Evolutionary conservation across 2,329 filamentous ascomycete species (phyloP).

Genomic region (Gliomastix tumulicola): DNA sequence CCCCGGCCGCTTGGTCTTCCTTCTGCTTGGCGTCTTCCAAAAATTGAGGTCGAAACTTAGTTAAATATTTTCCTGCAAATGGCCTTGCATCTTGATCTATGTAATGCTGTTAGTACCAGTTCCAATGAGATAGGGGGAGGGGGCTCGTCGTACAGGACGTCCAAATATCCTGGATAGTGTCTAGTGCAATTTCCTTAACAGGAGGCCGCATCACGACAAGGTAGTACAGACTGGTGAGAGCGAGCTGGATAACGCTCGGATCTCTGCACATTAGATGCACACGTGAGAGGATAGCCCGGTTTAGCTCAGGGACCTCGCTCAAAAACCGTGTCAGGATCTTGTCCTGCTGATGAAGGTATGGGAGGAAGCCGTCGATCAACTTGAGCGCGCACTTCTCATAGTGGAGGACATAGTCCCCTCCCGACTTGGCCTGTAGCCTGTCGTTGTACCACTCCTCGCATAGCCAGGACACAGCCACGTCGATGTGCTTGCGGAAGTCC

Average conservation of each 20-base stretch:
- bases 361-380: conserved; percentile 81
- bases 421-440: conserved; percentile 36
- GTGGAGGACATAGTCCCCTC: conserved; percentile 47
- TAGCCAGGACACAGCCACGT: conserved; percentile 87
- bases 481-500: conserved; percentile 84
- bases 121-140: background rate
- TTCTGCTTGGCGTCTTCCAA: conserved; percentile 23
- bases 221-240: conserved; percentile 59
- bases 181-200: conserved; percentile 53
- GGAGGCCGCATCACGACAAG: conserved; percentile 63
- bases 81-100: conserved; percentile 56
- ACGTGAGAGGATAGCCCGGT: conserved; percentile 61
- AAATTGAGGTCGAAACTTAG: conserved; percentile 53
- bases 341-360: conserved; percentile 86
- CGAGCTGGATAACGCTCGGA: conserved; percentile 56
- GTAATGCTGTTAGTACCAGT: conserved; percentile 1
- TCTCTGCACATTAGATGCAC: conserved; percentile 63
- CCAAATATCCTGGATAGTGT: conserved; percentile 62
- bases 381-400: conserved; percentile 76
- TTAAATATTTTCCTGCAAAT: conserved; percentile 55
- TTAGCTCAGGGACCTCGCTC: conserved; percentile 82
- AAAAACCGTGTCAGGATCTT: conserved; percentile 86
- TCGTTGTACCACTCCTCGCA: conserved; percentile 99
- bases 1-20: no score
- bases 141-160: conserved; percentile 48